Base-by-base conservation (phyloP, 441 rosid genomes). In the Gossypium davidsonii region DNA sequence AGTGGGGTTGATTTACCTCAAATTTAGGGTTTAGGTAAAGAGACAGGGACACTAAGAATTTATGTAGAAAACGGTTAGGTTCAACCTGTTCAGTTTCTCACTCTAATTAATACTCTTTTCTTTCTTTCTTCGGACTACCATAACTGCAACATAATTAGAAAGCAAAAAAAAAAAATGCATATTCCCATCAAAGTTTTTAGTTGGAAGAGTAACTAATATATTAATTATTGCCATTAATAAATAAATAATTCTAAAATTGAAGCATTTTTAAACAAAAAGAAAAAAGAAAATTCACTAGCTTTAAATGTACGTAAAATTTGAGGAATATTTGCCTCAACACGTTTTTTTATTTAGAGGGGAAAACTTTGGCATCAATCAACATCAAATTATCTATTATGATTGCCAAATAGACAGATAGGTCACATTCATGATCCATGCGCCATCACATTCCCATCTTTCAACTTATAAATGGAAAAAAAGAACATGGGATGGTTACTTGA, bases 21-120 rank as follows among this genome's bases (percentile, higher is more conserved):
- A 79, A 67, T 59, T 21, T 18, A 49, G 74, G 76, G 76, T 57
- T 64, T 63, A 8, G 68, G 73, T 64, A 9, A 20, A 25, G 20
- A 26, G n/a, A 10, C 17, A 6, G 0, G 1, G 25, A 53, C 57
- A 1, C 6, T 31, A 4, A 48, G 46, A 55, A 73, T 73, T 73
- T 62, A 39, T 61, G 77, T 31, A 15, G 7, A 15, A 11, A 23
- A 20, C 34, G 66, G 68, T 61, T 55, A 39, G 72, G 60, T 68
- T 42, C 14, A 44, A 14, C 25, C 5, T 28, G 23, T 56, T 8
- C 39, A 18, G 7, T 46, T 46, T 48, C 52, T 39, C 52, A 18
- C n/a, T 1, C 39, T 18, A 64, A 64, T 18, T 66, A 1, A 9
- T 37, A 2, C 12, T 28, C 6, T 6, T 42, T 44, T 28, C 34